phyloP scores from a whole-genome alignment of 2,329 filamentous ascomycete genomes.

The Fusarium napiforme region DNA sequence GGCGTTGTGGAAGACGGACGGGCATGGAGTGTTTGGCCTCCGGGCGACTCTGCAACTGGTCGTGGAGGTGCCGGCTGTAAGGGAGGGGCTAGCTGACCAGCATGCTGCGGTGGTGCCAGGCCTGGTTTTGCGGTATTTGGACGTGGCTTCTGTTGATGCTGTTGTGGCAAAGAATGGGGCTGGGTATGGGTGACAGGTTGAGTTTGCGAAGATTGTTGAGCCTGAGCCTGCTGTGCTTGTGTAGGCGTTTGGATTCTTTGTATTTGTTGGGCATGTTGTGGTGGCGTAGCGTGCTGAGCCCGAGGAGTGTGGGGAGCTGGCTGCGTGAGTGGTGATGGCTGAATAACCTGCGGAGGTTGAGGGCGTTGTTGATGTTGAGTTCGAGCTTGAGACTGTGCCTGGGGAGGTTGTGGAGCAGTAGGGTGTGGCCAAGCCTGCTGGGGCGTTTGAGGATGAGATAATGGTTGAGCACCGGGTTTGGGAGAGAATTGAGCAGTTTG shows the following conservation, averaged over 20 bases:
- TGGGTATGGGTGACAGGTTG: slow-evolving; percentile 29
- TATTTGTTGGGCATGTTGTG: slow-evolving; percentile 32
- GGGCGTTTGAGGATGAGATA: slow-evolving; percentile 36
- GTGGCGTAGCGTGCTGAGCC: slow-evolving; percentile 31
- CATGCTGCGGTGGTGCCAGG: slow-evolving; percentile 50
- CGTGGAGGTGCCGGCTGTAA: slow-evolving; percentile 50
- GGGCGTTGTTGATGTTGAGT: slow-evolving; percentile 22
- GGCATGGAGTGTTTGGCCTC: slow-evolving; percentile 41
- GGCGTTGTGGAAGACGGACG: slow-evolving; percentile 49
- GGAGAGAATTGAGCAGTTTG: slow-evolving; percentile 35
- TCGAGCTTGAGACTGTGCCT: slow-evolving; percentile 35
- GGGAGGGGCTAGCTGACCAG: slow-evolving; percentile 51
- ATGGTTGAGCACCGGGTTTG: slow-evolving; percentile 36
- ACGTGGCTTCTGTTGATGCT: slow-evolving; percentile 40
- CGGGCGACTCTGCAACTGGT: slow-evolving; percentile 32
- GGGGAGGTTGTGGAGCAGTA: slow-evolving; percentile 35
- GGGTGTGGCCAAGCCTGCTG: slow-evolving; percentile 38
- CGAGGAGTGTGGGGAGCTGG: slow-evolving; percentile 37
- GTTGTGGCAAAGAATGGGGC: slow-evolving; percentile 34
- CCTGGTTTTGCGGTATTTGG: slow-evolving; percentile 45
- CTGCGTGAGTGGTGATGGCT: slow-evolving; percentile 18
- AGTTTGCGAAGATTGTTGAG: slow-evolving; percentile 31
- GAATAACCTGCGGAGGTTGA: slow-evolving; percentile 28
- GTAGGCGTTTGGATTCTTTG: slow-evolving; percentile 34
- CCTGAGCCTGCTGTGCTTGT: slow-evolving; percentile 22